phyloP scores from a whole-genome alignment of 1,284 basidiomycete genomes.

The Cutaneotrichosporon curvatum region DNA sequence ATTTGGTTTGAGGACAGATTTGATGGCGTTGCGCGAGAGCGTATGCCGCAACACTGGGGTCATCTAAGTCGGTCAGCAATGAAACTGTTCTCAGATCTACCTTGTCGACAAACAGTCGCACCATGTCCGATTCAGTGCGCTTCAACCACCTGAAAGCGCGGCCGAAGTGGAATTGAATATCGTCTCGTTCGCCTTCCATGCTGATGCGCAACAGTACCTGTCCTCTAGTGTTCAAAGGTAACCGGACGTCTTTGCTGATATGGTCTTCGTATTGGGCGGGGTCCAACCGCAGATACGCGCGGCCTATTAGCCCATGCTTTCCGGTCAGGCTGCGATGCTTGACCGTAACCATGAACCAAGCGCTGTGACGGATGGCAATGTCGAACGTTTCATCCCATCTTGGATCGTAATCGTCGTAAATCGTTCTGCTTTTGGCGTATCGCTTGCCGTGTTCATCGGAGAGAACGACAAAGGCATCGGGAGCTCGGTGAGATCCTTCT shows the following conservation, averaged over 20 bases:
- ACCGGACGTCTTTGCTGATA: conserved; percentile 83
- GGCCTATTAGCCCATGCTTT: conserved; percentile 83
- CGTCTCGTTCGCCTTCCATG: conserved; percentile 98
- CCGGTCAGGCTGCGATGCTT: conserved; percentile 82
- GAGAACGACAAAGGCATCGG: conserved; percentile 86
- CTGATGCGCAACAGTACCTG: conserved; percentile 80
- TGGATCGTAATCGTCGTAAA: conserved; percentile 83
- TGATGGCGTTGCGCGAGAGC: conserved; percentile 70
- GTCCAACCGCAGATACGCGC: conserved; percentile 87
- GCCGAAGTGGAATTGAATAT: conserved; percentile 96
- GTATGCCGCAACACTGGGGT: conserved; percentile 86
- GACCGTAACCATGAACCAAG: conserved; percentile 95
- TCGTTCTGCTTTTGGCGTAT: conserved; percentile 88
- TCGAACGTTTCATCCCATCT: conserved; percentile 98
- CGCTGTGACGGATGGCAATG: conserved; percentile 66
- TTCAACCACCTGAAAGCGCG: conserved; percentile 91
- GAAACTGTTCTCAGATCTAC: conserved; percentile 43
- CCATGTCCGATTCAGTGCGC: conserved; percentile 91
- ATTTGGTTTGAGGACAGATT: conserved; percentile 62
- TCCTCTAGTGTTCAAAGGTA: conserved; percentile 72
- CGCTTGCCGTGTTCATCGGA: conserved; percentile 87
- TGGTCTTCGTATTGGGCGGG: conserved; percentile 82
- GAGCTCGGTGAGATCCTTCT: conserved; percentile 56
- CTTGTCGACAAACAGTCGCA: conserved; percentile 94
- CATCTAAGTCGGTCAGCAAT: conserved; percentile 58